Base-by-base conservation (phyloP, 2,329 filamentous ascomycete species). In the Fusarium nanum region DNA sequence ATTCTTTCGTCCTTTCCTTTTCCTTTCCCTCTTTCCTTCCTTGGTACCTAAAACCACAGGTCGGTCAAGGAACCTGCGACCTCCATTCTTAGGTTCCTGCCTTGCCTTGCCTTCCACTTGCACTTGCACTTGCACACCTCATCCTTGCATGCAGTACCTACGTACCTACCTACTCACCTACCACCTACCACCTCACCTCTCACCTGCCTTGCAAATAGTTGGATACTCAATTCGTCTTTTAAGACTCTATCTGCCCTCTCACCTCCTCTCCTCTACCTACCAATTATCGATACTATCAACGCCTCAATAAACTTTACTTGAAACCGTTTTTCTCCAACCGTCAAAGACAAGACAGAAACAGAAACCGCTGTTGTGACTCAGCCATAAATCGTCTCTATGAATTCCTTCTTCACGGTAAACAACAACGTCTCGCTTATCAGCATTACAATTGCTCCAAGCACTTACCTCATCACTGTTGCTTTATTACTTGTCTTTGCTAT, bases 361-460 rank as follows among this genome's bases (percentile, higher is more conserved):
- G 30, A 60, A 62, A 30, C 34, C 48, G 20, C 40, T 37, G 18
- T 50, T 22, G 60, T 62, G 56, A 67, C 64, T 67, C 64, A 67
- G 25, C 45, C 49, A 28, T 53, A 53, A 53, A 37, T 70, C 70
- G 71, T 70, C 78, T 80, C 80, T 76, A 88, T 89, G 87, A 84
- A 84, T 81, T 87, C 87, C 63, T 81, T 89, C 77, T 80, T 89
- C 72, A 86, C 86, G 56, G 84, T 89, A 71, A 87, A 88, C 80
- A 89, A 87, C 79, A 86, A 88, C 83, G 83, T 89, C 76, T 87
- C 86, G 61, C 83, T 89, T 72, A 76, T 89, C 76, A 89, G 84
- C 79, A 82, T 89, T 75, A 85, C 81, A 73, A 84, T 89, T 77
- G 85, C 87, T 42, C 87, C 87, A 25, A 85, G 85, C 77, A 87